phyloP scores from a whole-genome alignment of 1,139 yeast species.

The Saccharomycopsis crataegensis region DNA sequence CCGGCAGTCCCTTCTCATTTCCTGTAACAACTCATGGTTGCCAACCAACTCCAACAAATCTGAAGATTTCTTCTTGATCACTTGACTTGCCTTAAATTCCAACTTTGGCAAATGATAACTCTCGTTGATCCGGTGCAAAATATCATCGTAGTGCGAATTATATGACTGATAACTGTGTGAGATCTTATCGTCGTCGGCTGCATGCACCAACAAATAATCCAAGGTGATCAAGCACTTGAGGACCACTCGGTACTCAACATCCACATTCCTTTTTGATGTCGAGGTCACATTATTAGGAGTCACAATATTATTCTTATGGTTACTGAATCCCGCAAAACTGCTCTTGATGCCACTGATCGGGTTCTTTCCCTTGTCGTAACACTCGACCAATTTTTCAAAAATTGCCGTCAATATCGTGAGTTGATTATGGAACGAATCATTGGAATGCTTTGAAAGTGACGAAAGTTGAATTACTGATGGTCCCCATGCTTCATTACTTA shows the following conservation, averaged over 20 bases:
- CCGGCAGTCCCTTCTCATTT: not conserved
- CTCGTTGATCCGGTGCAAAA: conserved; percentile 3
- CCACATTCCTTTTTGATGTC: not conserved
- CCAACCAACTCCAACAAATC: conserved; percentile 18
- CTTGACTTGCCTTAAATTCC: conserved; percentile 12
- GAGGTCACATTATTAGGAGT: not conserved
- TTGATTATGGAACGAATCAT: conserved; percentile 10
- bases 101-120: not conserved
- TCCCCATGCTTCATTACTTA: conserved; percentile 13
- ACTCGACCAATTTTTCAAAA: conserved; percentile 6
- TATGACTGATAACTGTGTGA: not conserved
- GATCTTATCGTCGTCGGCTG: conserved; percentile 3
- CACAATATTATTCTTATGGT: not conserved
- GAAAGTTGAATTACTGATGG: conserved; percentile 7
- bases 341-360: not conserved
- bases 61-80: conserved; percentile 15
- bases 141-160: conserved; percentile 8
- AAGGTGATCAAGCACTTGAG: conserved; percentile 8
- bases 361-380: not conserved
- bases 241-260: conserved; percentile 1
- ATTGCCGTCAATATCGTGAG: conserved; percentile 3
- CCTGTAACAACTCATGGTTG: not conserved
- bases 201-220: conserved; percentile 9
- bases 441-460: conserved; percentile 1
- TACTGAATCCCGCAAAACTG: not conserved